Evolutionary conservation across 108 stramenopile genomes (phyloP), one percentile per base, ranked within the genome.

Genomic region (Cyclostephanos tholiformis): DNA sequence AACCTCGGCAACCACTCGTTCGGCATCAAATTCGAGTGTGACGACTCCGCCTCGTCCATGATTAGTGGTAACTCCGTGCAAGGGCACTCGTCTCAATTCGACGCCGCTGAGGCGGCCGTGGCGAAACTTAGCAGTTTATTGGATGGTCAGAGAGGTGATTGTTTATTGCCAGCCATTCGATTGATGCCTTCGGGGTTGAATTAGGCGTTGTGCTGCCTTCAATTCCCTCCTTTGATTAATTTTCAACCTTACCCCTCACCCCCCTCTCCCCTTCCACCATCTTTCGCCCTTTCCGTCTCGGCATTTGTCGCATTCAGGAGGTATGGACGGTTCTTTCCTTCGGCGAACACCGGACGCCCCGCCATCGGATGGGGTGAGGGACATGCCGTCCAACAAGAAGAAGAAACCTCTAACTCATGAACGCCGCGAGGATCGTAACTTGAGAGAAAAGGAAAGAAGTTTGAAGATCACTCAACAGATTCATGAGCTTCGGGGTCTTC

Each of bases 361-460:
- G 9, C 27, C 58, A 7, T 59, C 58, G 32, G 12, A 59, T 59
- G 30, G 30, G 58, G 32, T 32, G 58, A 30, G 17, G 46, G 32
- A 19, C 16, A 23, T 41, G n/a, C n/a, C n/a, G 9, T 39, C 44
- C 44, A 38, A 48, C 19, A 72, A 72, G 41, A 87, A 84, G 74
- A 84, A 84, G 74, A 84, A 82, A 60, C 68, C 55, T 7, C 59
- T 82, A 19, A 79, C 78, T 53, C 82, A 82, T 25, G 68, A 76
- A 50, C 90, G 89, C 27, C 81, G 93, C 10, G 91, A 92, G 67
- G 94, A 95, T 69, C 81, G 94, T 5, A 95, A 95, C 72, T 80
- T 86, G 69, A 79, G 94, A 43, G 94, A 95, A 65, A 95, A 95
- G 76, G 92, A 93, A 58, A 82, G 95, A 38, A 91, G 90, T 77